phyloP scores from a whole-genome alignment of 2,329 filamentous ascomycete species.

The Cercospora sp. region DNA sequence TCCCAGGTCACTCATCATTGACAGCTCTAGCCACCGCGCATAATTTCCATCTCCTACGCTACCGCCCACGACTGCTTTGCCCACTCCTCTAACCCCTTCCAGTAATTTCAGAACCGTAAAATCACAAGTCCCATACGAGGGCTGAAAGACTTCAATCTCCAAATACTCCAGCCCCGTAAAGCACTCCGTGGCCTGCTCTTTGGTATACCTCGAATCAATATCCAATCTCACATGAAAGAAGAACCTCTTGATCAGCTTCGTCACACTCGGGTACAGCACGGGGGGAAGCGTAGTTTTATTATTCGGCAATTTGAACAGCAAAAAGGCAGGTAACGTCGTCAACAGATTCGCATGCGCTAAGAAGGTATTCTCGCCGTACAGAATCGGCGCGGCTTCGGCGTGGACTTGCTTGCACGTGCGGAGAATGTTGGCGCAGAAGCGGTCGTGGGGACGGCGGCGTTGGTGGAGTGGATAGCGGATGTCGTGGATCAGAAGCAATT shows the following conservation, averaged over 20 bases:
- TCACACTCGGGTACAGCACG: slow-evolving; percentile 39
- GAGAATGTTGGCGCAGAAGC: slow-evolving; percentile 47
- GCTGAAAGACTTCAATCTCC: slow-evolving; percentile 54
- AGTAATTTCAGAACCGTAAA: slow-evolving; percentile 48
- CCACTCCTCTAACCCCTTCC: slow-evolving; percentile 49
- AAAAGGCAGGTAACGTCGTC: slow-evolving; percentile 43
- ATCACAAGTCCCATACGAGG: slow-evolving; percentile 47
- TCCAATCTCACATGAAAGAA: slow-evolving; percentile 52
- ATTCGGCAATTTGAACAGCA: slow-evolving; percentile 33
- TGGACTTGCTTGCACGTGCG: slow-evolving; percentile 45
- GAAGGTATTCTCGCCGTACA: slow-evolving; percentile 55
- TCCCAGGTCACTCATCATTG: slow-evolving; percentile 45
- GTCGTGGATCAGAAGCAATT: slow-evolving; percentile 38
- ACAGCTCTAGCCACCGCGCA: slow-evolving; percentile 49
- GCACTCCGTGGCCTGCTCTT: slow-evolving; percentile 42
- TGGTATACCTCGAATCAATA: slow-evolving; percentile 50
- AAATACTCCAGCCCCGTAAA: slow-evolving; percentile 52
- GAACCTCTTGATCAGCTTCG: slow-evolving; percentile 46
- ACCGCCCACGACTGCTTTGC: slow-evolving; percentile 46
- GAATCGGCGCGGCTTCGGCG: slow-evolving; percentile 46
- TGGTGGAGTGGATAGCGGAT: slow-evolving; percentile 18
- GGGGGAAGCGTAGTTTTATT: slow-evolving; percentile 34
- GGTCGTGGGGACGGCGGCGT: slow-evolving; percentile 28
- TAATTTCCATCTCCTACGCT: slow-evolving; percentile 44
- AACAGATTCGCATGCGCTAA: slow-evolving; percentile 53